Conservation (phyloP, 768 basidiomycete genomes). For the Rhizopogon roseolus region DNA sequence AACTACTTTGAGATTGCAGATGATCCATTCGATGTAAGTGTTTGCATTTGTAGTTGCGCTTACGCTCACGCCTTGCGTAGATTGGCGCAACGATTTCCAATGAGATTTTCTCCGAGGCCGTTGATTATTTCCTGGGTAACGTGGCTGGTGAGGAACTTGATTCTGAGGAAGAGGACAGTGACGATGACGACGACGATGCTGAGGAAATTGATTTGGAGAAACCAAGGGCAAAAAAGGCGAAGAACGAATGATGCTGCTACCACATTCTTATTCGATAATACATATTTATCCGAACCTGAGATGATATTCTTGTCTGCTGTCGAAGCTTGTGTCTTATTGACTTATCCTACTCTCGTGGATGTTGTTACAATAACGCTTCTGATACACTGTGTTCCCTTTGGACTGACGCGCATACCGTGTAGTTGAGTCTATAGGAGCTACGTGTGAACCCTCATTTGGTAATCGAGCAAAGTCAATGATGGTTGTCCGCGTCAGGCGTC, state of each 20-base stretch:
- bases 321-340: constrained; percentile 4
- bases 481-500: background rate
- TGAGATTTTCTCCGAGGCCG: constrained; percentile 77
- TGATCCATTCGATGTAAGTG: constrained; percentile 66
- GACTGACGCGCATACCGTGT: too few species aligned
- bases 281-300: constrained; percentile 21
- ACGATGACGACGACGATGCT: constrained; percentile 73
- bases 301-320: constrained; percentile 4
- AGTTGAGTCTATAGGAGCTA: background rate
- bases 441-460: background rate
- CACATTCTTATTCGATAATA: constrained; percentile 6
- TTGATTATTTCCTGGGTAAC: constrained; percentile 77
- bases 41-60: background rate
- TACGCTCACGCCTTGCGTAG: constrained; percentile 30
- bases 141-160: constrained; percentile 55
- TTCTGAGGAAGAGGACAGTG: constrained; percentile 60
- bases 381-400: background rate
- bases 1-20: constrained; percentile 71
- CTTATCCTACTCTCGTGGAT: constrained; percentile 1
- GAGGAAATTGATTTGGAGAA: constrained; percentile 89
- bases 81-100: constrained; percentile 68
- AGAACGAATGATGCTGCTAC: constrained; percentile 28
- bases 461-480: background rate
- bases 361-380: background rate
- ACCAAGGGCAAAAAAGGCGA: constrained; percentile 72